Conservation (phyloP, 768 basidiomycete species). For the Boletus eberwhitei region DNA sequence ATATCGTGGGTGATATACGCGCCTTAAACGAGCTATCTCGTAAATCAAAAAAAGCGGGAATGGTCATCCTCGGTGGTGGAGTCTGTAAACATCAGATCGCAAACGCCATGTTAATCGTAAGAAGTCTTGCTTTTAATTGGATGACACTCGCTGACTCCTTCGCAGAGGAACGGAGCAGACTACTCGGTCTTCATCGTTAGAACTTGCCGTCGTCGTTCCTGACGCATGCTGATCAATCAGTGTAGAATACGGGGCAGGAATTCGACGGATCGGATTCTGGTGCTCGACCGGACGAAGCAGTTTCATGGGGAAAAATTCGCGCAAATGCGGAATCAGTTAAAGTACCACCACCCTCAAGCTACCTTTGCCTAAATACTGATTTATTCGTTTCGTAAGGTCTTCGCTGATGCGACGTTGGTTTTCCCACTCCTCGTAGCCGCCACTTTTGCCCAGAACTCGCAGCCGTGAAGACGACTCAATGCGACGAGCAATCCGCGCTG, state of each 20-base stretch:
- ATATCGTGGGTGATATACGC: constrained; percentile 94
- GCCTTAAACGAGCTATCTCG: constrained; percentile 86
- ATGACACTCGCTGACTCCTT: constrained; percentile 1
- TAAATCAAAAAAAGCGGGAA: constrained; percentile 88
- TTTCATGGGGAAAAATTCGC: constrained; percentile 98
- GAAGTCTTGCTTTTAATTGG: constrained; percentile 16
- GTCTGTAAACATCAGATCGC: constrained; percentile 99
- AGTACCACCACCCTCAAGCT: constrained; percentile 36
- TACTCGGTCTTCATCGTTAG: constrained; percentile 92
- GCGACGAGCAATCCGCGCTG: background rate
- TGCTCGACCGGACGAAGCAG: constrained; percentile 94
- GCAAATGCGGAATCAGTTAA: constrained; percentile 81
- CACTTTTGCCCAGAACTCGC: constrained; percentile 67
- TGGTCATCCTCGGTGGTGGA: constrained; percentile 97
- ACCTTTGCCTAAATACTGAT: constrained; percentile 5
- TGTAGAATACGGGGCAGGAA: constrained; percentile 95
- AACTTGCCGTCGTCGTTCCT: background rate
- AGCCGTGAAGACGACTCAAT: background rate
- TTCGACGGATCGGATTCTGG: constrained; percentile 99
- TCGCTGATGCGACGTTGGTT: constrained; percentile 94
- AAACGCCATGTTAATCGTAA: constrained; percentile 98
- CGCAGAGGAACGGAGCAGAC: constrained; percentile 94
- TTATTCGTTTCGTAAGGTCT: constrained; percentile 46
- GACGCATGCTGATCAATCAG: background rate
- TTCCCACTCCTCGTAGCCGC: constrained; percentile 95